A percentile compares a stretch with the other conserved stretches of the same genome.
Conservation (phyloP, 169 alveolate species). For the Plasmodium vivax region DNA sequence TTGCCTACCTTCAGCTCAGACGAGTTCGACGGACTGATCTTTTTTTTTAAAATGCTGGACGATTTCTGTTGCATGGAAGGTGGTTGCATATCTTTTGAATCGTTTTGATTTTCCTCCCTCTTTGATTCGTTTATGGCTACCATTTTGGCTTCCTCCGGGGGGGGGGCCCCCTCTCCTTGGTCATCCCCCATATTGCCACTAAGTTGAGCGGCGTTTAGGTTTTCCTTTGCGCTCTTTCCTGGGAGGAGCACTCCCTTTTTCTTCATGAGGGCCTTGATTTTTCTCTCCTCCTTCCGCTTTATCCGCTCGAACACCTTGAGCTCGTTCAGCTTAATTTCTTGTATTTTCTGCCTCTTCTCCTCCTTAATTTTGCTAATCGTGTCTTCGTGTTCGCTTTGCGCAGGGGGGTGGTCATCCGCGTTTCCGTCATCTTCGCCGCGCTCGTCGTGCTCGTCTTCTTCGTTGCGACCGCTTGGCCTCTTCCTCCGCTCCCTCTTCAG, state of each 20-base stretch:
- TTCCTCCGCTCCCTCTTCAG: conserved; percentile 35
- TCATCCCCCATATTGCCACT: not conserved
- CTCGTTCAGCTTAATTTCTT: conserved; percentile 70
- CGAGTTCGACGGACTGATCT: conserved; percentile 4
- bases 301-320: conserved; percentile 51
- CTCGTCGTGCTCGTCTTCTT: no score
- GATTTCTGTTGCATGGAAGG: conserved; percentile 12
- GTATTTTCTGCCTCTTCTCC: conserved; percentile 29
- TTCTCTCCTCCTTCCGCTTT: conserved; percentile 65
- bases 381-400: not conserved
- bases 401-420: not conserved
- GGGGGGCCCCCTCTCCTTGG: not conserved
- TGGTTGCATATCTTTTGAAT: not conserved
- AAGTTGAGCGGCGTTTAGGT: not conserved
- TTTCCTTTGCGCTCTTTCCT: not conserved
- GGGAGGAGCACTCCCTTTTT: not conserved
- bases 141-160: not conserved
- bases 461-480: not conserved
- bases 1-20: conserved; percentile 22
- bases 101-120: not conserved
- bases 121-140: not conserved
- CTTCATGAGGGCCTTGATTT: conserved; percentile 36
- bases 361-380: conserved; percentile 13
- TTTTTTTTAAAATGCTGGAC: conserved; percentile 64
- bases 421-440: no score